These are phyloP conservation scores for Hyaloscypha variabilis DNA, from an alignment of 495 filamentous ascomycete genomes.

Conservation along the genomic window DNA sequence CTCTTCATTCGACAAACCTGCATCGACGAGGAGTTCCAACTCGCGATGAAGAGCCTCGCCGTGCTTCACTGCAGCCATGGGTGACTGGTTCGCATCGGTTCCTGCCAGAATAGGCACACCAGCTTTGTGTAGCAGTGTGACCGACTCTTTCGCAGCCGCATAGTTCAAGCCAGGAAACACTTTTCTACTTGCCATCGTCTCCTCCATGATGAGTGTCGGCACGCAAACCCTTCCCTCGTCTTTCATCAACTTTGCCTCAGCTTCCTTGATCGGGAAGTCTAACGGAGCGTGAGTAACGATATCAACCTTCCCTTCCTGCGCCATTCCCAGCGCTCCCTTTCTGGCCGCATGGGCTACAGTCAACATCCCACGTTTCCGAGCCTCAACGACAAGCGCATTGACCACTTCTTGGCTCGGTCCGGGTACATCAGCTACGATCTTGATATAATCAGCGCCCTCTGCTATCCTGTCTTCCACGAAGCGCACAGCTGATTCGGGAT, in stretches of 20 bases:
- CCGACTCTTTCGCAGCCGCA: conserved; percentile 29
- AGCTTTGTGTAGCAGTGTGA: conserved; percentile 32
- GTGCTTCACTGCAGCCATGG: conserved; percentile 23
- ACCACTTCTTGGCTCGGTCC: conserved; percentile 36
- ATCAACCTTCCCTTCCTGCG: conserved; percentile 31
- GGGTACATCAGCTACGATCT: conserved; percentile 39
- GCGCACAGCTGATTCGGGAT: conserved; percentile 33
- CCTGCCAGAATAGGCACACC: conserved; percentile 40
- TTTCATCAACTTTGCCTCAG: conserved; percentile 25
- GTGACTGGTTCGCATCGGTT: conserved; percentile 36
- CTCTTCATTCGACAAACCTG: conserved; percentile 1
- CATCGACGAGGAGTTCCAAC: conserved; percentile 5
- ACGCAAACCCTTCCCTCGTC: conserved; percentile 28
- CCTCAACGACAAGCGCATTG: conserved; percentile 32
- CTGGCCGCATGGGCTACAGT: conserved; percentile 36
- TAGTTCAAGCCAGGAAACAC: conserved; percentile 32
- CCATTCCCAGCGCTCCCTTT: conserved; percentile 29
- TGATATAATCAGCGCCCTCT: conserved; percentile 44
- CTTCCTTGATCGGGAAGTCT: conserved; percentile 32
- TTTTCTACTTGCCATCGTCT: conserved; percentile 28
- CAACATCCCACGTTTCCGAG: conserved; percentile 29
- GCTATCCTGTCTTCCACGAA: conserved; percentile 38
- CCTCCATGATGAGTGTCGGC: conserved; percentile 37
- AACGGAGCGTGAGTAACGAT: conserved; percentile 41
- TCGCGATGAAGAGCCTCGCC: conserved; percentile 24